A percentile compares a stretch with the other conserved stretches of the same genome.
These are phyloP conservation scores for Pyrenophora teres DNA, from an alignment of 2,329 filamentous ascomycete genomes.

Conservation along the genomic window DNA sequence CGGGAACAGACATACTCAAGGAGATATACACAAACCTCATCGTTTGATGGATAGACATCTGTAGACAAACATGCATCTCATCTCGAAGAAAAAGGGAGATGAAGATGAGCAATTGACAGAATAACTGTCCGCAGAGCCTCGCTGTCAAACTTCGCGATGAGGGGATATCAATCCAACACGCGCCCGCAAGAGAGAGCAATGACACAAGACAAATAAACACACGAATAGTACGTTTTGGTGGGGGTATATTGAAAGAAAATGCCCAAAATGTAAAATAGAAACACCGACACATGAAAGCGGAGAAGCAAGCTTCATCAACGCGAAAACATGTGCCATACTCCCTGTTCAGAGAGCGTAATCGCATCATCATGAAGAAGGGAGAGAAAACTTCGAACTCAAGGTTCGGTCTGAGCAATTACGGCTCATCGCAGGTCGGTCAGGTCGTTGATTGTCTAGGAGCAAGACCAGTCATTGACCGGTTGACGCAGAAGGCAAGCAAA, in stretches of 20 bases:
- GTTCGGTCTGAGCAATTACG: slow-evolving; percentile 52
- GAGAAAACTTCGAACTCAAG: slow-evolving; percentile 45
- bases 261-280: slow-evolving; percentile 35
- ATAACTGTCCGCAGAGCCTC: slow-evolving; percentile 10
- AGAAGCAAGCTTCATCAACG: slow-evolving; percentile 48
- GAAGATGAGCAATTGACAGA: neutral
- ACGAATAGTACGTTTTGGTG: slow-evolving; percentile 33
- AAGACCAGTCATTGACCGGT: slow-evolving; percentile 25
- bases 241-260: slow-evolving; percentile 19
- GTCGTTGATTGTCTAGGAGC: slow-evolving; percentile 19
- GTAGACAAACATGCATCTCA: slow-evolving; percentile 8
- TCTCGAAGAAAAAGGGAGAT: slow-evolving; percentile 4
- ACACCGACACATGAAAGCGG: slow-evolving; percentile 44
- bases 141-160: slow-evolving; percentile 30
- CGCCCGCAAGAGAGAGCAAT: slow-evolving; percentile 44
- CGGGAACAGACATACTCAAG: slow-evolving; percentile 49
- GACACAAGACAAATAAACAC: slow-evolving; percentile 43
- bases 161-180: slow-evolving; percentile 46
- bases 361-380: slow-evolving; percentile 36
- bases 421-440: slow-evolving; percentile 43
- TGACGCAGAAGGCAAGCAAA: slow-evolving; percentile 52
- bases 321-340: slow-evolving; percentile 33
- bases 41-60: slow-evolving; percentile 25
- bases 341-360: slow-evolving; percentile 44
- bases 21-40: slow-evolving; percentile 42